Evolutionary conservation across 306 rosid genomes (phyloP).

Genomic region (Begonia peltatifolia): DNA sequence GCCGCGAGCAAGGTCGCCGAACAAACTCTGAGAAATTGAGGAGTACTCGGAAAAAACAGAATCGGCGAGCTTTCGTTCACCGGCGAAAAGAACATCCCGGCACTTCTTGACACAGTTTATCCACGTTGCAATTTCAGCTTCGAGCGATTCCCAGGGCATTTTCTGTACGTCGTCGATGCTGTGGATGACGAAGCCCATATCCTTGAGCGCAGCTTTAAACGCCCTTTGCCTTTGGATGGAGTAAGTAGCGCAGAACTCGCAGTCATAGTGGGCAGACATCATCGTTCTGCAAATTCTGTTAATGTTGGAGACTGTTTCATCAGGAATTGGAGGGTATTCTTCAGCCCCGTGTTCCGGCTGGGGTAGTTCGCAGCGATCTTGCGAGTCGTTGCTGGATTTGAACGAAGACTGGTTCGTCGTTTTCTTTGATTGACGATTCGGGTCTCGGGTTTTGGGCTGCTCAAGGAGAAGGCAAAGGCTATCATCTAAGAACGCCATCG

Average conservation of each 20-base stretch:
- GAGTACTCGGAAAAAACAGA: slow-evolving; percentile 14
- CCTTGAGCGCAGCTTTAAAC: slow-evolving; percentile 23
- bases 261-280: slow-evolving; percentile 24
- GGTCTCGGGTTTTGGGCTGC: slow-evolving; percentile 22
- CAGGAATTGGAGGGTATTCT: slow-evolving; percentile 6
- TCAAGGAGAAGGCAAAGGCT: slow-evolving; percentile 46
- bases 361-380: slow-evolving; percentile 5
- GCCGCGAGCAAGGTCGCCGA: slow-evolving; percentile 26
- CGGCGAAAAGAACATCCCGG: slow-evolving; percentile 18
- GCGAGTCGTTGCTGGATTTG: too few relatives aligned
- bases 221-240: slow-evolving; percentile 21
- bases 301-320: slow-evolving; percentile 20
- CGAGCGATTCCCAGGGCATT: slow-evolving; percentile 38
- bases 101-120: slow-evolving; percentile 24
- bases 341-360: slow-evolving; percentile 15
- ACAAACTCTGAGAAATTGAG: slow-evolving; percentile 11
- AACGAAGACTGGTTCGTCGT: too few relatives aligned
- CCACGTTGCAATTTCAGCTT: slow-evolving; percentile 39
- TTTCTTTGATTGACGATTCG: slow-evolving; percentile 4
- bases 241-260: slow-evolving; percentile 44
- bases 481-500: slow-evolving; percentile 49
- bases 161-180: slow-evolving; percentile 55
- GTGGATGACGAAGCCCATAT: slow-evolving; percentile 29
- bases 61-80: slow-evolving; percentile 27
- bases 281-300: slow-evolving; percentile 25